Evolutionary conservation across 345 rosid species (phyloP), one percentile per base, ranked within the genome.

Genomic region (Euclidium syriacum): DNA sequence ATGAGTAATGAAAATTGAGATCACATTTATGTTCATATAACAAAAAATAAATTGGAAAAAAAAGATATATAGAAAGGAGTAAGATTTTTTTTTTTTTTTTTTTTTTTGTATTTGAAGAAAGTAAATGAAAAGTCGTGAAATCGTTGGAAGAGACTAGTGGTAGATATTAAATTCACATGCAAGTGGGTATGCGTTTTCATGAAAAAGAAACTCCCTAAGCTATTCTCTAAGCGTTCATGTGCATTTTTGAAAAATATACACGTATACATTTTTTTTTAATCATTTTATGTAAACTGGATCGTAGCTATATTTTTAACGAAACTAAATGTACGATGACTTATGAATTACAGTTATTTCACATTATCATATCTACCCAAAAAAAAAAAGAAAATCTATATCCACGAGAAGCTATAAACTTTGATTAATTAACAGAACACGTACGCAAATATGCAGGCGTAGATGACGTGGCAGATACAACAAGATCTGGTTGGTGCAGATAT

Each of bases 121-220:
- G 25, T 68, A 68, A 68, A 68, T 60, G 41, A 42, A 60, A 52
- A 60, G 48, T 25, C 47, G 67, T 33, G 26, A 43, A 43, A 18
- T 42, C 3, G 4, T 40, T 42, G 6, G 36, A 27, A 9, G 34
- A 39, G 46, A 32, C 25, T 7, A 19, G 49, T 35, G 34, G 67
- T 60, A 60, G 73, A 52, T 69, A 43, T 60, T 68, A 60, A 68
- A 42, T 60, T 68, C 73, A 68, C 67, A 68, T 59, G 73, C 73
- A 59, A 68, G 73, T 68, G 54, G 73, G n/a, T 60, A 51, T 35
- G 46, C 17, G 42, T 20, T 44, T 40, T 60, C 65, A 60, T 60
- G 65, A 33, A 17, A 65, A 65, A 53, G 69, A 49, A 43, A 35
- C 70, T 52, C 44, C 41, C 22, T n/a, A n/a, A n/a, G n/a, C n/a